Conservation (phyloP, 768 basidiomycete species). For the Stropharia rugosoannulata region DNA sequence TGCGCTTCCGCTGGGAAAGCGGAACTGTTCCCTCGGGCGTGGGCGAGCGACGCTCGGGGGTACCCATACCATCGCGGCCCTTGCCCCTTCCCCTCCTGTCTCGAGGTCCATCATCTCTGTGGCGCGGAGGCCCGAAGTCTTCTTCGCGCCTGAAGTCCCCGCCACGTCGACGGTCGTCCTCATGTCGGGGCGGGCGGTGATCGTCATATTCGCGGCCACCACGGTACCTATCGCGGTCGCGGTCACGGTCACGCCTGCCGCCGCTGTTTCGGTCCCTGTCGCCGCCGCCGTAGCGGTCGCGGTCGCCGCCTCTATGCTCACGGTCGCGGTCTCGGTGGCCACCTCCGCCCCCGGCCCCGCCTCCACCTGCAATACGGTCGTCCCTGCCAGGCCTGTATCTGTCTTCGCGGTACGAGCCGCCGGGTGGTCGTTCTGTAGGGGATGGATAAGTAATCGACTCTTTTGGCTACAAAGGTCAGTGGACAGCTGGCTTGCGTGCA, state of each 20-base stretch:
- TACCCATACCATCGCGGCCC: constrained; percentile 56
- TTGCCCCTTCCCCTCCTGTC: constrained; percentile 43
- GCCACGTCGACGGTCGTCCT: constrained; percentile 52
- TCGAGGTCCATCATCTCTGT: constrained; percentile 34
- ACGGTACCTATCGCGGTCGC: constrained; percentile 35
- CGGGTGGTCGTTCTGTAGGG: constrained; percentile 43
- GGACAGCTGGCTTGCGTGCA: background rate
- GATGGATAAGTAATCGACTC: constrained; percentile 49
- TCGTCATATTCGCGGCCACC: constrained; percentile 33
- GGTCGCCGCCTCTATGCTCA: constrained; percentile 40
- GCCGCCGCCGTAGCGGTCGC: constrained; percentile 41
- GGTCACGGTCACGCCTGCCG: constrained; percentile 34
- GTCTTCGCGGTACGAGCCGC: constrained; percentile 56
- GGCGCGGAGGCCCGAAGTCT: constrained; percentile 29
- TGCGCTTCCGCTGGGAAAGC: constrained; percentile 82
- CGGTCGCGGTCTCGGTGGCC: constrained; percentile 46
- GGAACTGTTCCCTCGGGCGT: constrained; percentile 85
- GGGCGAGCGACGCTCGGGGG: constrained; percentile 81
- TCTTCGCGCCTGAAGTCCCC: constrained; percentile 30
- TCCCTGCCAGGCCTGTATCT: constrained; percentile 68
- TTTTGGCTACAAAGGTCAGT: constrained; percentile 8
- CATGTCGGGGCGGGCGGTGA: constrained; percentile 34
- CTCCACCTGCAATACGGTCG: constrained; percentile 46
- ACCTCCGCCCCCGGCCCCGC: constrained; percentile 38
- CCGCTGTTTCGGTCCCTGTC: constrained; percentile 37